Evolutionary conservation across 2,329 filamentous ascomycete species (phyloP).

Genomic region (Lachnellula occidentalis): DNA sequence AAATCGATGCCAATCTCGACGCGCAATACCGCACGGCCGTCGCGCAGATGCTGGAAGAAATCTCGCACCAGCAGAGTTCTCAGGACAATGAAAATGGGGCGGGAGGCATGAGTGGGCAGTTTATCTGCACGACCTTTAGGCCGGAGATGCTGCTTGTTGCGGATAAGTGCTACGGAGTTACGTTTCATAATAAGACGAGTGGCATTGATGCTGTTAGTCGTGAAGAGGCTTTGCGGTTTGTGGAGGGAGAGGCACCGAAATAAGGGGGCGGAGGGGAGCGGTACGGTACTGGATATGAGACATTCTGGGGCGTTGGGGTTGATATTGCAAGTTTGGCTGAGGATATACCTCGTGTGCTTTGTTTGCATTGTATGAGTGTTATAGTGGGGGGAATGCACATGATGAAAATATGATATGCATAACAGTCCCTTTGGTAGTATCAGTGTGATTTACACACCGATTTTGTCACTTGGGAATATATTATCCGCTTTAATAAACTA

Average conservation of each 20-base stretch:
- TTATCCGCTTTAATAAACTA: no score
- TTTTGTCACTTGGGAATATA: no score
- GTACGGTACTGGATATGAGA: not conserved
- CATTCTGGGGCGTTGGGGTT: no score
- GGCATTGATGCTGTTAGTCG: conserved; percentile 84
- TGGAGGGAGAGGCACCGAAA: conserved; percentile 66
- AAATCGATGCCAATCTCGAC: conserved; percentile 97
- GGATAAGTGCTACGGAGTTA: conserved; percentile 96
- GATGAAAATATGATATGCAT: no score
- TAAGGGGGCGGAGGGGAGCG: conserved; percentile 5
- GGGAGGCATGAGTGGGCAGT: conserved; percentile 58
- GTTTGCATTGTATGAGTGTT: no score
- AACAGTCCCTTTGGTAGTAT: no score
- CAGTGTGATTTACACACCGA: no score
- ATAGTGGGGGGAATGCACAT: no score
- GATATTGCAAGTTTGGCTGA: no score
- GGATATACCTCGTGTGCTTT: no score
- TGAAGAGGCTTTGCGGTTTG: conserved; percentile 86
- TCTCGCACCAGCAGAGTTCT: conserved; percentile 50
- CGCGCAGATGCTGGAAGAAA: conserved; percentile 77
- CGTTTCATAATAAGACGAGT: conserved; percentile 89
- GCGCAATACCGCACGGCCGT: conserved; percentile 97
- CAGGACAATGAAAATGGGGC: conserved; percentile 36
- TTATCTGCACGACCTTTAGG: conserved; percentile 98
- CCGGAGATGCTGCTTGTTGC: conserved; percentile 94